These are phyloP conservation scores for Wickerhamiella lipophila DNA, from an alignment of 805 yeast genomes.

Conservation along the genomic window DNA sequence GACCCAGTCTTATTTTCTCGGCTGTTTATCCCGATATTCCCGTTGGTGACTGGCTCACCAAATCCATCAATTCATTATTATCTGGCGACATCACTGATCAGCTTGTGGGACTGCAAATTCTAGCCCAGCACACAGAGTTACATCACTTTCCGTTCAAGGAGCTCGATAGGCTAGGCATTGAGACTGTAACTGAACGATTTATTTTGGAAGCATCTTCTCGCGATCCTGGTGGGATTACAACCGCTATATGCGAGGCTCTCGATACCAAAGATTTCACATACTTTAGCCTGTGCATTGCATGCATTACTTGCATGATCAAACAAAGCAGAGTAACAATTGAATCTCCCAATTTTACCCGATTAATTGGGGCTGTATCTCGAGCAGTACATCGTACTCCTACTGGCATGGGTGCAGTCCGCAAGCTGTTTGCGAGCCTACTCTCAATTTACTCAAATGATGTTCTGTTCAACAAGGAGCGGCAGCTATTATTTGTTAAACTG, in stretches of 20 bases:
- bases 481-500: slow-evolving; percentile 4
- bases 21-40: slow-evolving; percentile 11
- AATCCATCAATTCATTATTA: neutral
- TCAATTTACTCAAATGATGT: neutral
- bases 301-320: neutral
- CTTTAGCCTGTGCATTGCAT: neutral
- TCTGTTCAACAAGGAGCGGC: slow-evolving; percentile 11
- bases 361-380: neutral
- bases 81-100: slow-evolving; percentile 1
- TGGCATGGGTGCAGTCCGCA: slow-evolving; percentile 1
- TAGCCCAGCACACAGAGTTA: slow-evolving; percentile 8
- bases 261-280: neutral
- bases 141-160: slow-evolving; percentile 1
- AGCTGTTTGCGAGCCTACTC: slow-evolving; percentile 1
- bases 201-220: neutral
- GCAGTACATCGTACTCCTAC: slow-evolving; percentile 3
- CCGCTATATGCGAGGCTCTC: neutral
- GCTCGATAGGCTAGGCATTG: neutral
- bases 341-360: neutral
- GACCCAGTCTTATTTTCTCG: slow-evolving; percentile 9
- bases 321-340: neutral
- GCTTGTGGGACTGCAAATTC: slow-evolving; percentile 8
- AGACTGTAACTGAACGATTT: neutral
- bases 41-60: slow-evolving; percentile 10
- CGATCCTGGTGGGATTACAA: neutral